These are phyloP conservation scores for Maudiozyma bulderi DNA, from an alignment of 805 yeast genomes.

Conservation along the genomic window DNA sequence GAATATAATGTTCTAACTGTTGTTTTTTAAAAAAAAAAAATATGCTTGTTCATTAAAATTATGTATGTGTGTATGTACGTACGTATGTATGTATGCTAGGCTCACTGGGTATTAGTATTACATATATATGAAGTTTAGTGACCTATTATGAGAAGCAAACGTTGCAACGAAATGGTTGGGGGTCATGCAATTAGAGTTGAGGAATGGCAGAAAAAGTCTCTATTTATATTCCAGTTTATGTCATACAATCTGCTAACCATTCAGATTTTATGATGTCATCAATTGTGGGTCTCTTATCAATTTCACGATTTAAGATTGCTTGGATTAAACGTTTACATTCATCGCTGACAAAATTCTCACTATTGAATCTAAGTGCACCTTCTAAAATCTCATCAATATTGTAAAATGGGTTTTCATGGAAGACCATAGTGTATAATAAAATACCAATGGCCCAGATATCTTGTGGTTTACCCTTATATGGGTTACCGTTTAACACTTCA, in stretches of 20 bases:
- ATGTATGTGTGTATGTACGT: too few species aligned
- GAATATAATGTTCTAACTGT: too few species aligned
- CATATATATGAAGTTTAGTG: too few species aligned
- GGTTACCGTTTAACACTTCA: constrained; percentile 78
- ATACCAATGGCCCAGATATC: constrained; percentile 97
- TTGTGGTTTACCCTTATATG: constrained; percentile 86
- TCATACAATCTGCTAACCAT: constrained; percentile 41
- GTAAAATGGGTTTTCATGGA: constrained; percentile 88
- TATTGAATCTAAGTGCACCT: constrained; percentile 55
- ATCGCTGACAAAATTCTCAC: constrained; percentile 35
- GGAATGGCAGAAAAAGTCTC: too few species aligned
- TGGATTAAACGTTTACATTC: constrained; percentile 51
- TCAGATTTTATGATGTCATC: constrained; percentile 53
- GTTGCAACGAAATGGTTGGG: too few species aligned
- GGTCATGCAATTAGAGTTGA: too few species aligned
- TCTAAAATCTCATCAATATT: constrained; percentile 92
- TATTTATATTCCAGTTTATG: background rate
- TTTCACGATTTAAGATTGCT: constrained; percentile 54
- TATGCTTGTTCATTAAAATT: too few species aligned
- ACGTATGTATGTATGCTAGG: too few species aligned
- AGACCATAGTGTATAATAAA: constrained; percentile 77
- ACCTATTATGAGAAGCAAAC: too few species aligned
- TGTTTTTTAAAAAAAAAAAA: too few species aligned
- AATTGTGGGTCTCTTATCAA: constrained; percentile 63
- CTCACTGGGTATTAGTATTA: too few species aligned